Conservation (phyloP, 2,329 filamentous ascomycete species). For the Chaetomium sp. region DNA sequence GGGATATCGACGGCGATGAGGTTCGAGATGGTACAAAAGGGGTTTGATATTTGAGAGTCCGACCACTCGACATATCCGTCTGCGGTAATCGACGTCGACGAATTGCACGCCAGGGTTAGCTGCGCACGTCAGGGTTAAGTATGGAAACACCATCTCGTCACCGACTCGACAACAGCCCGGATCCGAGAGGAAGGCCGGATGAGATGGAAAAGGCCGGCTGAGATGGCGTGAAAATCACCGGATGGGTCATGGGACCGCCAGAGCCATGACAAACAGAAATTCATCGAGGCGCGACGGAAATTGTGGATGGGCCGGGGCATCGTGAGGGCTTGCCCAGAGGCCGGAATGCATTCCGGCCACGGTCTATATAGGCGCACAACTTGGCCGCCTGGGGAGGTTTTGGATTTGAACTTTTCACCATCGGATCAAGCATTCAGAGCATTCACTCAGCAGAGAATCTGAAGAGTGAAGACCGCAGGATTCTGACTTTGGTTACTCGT, state of each 20-base stretch:
- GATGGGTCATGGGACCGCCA: background rate
- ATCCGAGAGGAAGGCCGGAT: background rate
- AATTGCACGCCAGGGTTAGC: no score
- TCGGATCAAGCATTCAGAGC: no score
- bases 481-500: background rate
- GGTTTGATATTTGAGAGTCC: no score
- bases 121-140: no score
- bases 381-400: slow-evolving; percentile 5
- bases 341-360: slow-evolving; percentile 44
- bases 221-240: slow-evolving; percentile 1
- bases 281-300: background rate
- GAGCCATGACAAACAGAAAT: slow-evolving; percentile 24
- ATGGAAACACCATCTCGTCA: no score
- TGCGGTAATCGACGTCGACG: no score
- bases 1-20: no score
- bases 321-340: slow-evolving; percentile 1
- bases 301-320: background rate
- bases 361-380: slow-evolving; percentile 39
- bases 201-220: background rate
- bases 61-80: no score
- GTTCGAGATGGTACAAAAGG: no score
- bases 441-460: no score
- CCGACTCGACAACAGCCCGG: no score
- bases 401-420: no score
- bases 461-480: background rate